Evolutionary conservation across 371 early-diverging fungal genomes (phyloP).

Genomic region (Lichtheimia corymbifera): DNA sequence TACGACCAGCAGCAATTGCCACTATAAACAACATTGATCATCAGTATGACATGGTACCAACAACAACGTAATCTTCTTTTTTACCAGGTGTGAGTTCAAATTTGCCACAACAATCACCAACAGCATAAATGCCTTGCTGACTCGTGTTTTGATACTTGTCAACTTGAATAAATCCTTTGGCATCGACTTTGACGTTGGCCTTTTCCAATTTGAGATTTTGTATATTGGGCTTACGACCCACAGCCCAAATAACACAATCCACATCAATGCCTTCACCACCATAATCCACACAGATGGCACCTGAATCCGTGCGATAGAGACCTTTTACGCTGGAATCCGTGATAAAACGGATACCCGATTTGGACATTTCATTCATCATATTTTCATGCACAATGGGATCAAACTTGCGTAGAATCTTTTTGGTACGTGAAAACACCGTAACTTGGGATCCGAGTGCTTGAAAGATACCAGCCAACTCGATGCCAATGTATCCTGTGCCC

Average conservation of each 20-base stretch:
- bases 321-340: constrained; percentile 62
- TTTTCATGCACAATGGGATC: constrained; percentile 86
- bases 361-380: constrained; percentile 76
- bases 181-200: constrained; percentile 64
- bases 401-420: constrained; percentile 87
- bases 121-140: constrained; percentile 74
- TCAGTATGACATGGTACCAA: background rate
- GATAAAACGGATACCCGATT: constrained; percentile 74
- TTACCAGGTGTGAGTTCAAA: constrained; percentile 91
- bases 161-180: constrained; percentile 70
- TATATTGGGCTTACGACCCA: constrained; percentile 84
- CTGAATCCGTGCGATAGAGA: constrained; percentile 31
- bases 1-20: constrained; percentile 94
- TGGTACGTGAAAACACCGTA: constrained; percentile 83
- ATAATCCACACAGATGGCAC: constrained; percentile 42
- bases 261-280: constrained; percentile 49
- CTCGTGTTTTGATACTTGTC: constrained; percentile 91
- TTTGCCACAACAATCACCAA: constrained; percentile 94
- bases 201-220: constrained; percentile 67
- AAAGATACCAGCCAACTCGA: constrained; percentile 97
- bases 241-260: constrained; percentile 82
- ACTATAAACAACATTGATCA: constrained; percentile 31
- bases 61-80: background rate
- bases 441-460: constrained; percentile 86
- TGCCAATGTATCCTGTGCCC: constrained; percentile 91